Conservation (phyloP, 2,329 filamentous ascomycete genomes). For the Pestalotiopsis fici region DNA sequence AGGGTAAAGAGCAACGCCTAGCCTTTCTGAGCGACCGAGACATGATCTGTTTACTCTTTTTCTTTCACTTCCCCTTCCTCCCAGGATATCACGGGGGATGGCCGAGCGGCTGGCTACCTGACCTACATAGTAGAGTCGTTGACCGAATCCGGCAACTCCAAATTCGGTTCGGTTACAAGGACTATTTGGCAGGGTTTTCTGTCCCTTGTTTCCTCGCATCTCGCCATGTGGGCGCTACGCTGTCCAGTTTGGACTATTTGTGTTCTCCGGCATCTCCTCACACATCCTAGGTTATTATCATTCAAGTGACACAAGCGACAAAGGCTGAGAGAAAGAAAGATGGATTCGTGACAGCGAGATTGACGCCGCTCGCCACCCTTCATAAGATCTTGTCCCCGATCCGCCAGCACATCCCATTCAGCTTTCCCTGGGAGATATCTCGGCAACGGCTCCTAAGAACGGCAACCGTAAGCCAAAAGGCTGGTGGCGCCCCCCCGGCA, state of each 20-base stretch:
- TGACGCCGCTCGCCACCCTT: background rate
- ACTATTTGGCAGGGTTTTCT: background rate
- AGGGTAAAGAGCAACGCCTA: background rate
- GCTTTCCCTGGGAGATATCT: background rate
- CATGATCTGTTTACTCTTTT: background rate
- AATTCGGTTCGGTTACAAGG: background rate
- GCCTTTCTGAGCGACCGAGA: background rate
- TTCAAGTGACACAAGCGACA: background rate
- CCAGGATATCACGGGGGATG: background rate
- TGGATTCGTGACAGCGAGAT: background rate
- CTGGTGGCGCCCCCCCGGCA: background rate
- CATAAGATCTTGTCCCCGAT: background rate
- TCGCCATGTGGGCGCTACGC: background rate
- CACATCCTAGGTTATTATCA: background rate
- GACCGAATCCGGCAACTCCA: constrained; percentile 2
- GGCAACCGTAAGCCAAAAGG: background rate
- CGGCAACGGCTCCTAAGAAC: background rate
- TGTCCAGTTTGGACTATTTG: background rate
- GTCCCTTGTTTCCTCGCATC: background rate
- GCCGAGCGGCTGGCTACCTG: background rate
- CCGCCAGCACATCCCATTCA: background rate
- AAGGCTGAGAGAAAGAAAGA: too few species aligned
- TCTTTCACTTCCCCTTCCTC: background rate
- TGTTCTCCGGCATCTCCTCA: background rate
- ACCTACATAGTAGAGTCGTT: background rate